A percentile compares a stretch with the other conserved stretches of the same genome.
Conservation (phyloP, 2,329 filamentous ascomycete genomes). For the Akanthomyces uredinophilus region DNA sequence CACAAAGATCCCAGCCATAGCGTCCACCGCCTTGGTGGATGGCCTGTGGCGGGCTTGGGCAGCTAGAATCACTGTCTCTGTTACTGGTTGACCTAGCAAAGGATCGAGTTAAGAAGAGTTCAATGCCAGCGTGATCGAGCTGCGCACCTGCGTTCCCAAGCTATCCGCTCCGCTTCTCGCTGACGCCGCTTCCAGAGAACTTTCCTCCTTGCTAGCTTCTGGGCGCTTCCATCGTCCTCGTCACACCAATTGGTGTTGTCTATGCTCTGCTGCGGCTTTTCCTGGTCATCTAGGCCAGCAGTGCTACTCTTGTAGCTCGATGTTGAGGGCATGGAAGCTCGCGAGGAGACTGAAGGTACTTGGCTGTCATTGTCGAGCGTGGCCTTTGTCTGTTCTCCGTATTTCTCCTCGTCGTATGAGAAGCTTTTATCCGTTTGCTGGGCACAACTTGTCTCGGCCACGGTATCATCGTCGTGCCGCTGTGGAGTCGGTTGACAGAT, state of each 20-base stretch:
- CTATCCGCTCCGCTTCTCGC: background rate
- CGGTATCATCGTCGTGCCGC: background rate
- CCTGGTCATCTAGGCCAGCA: background rate
- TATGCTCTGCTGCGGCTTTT: background rate
- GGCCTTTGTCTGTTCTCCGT: background rate
- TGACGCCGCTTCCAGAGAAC: background rate
- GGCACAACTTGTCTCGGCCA: background rate
- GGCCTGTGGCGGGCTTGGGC: constrained; percentile 13
- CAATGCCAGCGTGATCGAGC: background rate
- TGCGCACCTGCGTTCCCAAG: constrained; percentile 12
- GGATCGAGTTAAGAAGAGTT: background rate
- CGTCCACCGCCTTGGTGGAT: constrained; percentile 19
- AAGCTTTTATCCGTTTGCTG: background rate
- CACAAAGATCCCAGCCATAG: background rate
- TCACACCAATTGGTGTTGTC: background rate
- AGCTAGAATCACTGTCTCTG: background rate
- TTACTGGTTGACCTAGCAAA: background rate
- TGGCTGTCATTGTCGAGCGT: constrained; percentile 5
- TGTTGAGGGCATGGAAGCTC: background rate
- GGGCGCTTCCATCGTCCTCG: background rate
- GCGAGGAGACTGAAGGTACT: constrained; percentile 8
- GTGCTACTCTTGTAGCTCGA: background rate
- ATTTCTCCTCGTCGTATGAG: background rate
- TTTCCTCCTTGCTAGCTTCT: background rate
- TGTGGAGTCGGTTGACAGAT: background rate